These are phyloP conservation scores for Trichocomaceae sp. DNA, from an alignment of 2,329 filamentous ascomycete species.

Conservation along the genomic window DNA sequence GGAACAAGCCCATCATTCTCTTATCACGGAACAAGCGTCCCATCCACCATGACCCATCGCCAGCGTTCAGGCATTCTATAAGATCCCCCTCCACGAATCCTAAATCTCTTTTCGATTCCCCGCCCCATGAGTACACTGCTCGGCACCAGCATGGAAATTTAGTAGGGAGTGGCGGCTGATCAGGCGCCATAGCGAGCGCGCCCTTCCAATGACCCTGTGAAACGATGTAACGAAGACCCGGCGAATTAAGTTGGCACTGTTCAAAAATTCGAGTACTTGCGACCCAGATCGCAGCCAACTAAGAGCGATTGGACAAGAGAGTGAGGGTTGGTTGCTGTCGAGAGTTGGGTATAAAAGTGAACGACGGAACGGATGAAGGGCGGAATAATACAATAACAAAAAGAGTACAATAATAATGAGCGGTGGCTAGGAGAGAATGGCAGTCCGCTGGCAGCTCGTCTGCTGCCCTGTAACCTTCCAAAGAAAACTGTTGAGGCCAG, in stretches of 20 bases:
- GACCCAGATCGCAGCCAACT: neutral
- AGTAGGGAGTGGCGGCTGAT: slow-evolving; percentile 54
- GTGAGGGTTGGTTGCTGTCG: neutral
- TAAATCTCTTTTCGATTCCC: slow-evolving; percentile 89
- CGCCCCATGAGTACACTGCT: slow-evolving; percentile 88
- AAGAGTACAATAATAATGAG: slow-evolving; percentile 8
- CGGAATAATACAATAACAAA: slow-evolving; percentile 3
- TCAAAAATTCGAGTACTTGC: neutral
- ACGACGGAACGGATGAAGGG: neutral
- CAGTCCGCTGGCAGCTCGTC: slow-evolving; percentile 1
- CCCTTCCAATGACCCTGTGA: neutral
- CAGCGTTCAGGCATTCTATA: slow-evolving; percentile 96
- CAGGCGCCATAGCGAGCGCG: slow-evolving; percentile 39
- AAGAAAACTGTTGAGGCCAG: neutral
- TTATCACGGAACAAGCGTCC: slow-evolving; percentile 83
- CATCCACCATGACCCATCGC: slow-evolving; percentile 98
- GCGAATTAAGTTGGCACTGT: neutral
- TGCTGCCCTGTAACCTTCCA: neutral
- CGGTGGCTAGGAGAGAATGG: neutral
- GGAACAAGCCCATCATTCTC: slow-evolving; percentile 85
- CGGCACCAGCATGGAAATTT: slow-evolving; percentile 88
- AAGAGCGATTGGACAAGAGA: neutral
- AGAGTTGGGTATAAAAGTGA: neutral
- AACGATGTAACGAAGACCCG: neutral
- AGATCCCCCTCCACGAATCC: slow-evolving; percentile 96